phyloP scores from a whole-genome alignment of 2,329 filamentous ascomycete species.

The Sclerotinia subarctica region DNA sequence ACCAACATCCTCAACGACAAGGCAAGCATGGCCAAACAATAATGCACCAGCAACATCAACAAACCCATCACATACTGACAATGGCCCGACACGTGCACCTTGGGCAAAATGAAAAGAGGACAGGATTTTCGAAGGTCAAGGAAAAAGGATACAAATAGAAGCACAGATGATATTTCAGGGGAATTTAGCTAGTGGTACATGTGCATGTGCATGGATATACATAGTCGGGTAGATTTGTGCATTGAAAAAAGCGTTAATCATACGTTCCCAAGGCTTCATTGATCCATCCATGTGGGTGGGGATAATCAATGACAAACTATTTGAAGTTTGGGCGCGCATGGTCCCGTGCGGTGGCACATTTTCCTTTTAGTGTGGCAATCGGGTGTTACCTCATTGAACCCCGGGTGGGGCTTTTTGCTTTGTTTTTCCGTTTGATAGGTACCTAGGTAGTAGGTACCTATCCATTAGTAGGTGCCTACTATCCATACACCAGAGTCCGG shows the following conservation, averaged over 20 bases:
- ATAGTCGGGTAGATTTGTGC: not conserved
- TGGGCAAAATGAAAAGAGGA: slow-evolving; percentile 34
- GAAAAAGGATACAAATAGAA: not conserved
- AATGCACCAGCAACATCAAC: not conserved
- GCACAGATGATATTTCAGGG: not conserved
- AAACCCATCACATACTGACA: slow-evolving; percentile 6
- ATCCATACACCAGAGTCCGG: too few relatives aligned
- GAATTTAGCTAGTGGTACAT: not conserved
- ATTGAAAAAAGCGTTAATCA: not conserved
- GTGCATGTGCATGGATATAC: not conserved
- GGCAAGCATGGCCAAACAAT: slow-evolving; percentile 27
- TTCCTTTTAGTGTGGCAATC: not conserved
- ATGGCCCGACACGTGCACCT: slow-evolving; percentile 41
- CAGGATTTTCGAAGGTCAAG: not conserved
- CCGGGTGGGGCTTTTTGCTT: too few relatives aligned
- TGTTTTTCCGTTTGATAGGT: too few relatives aligned
- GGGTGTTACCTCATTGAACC: not conserved
- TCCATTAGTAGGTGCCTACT: too few relatives aligned
- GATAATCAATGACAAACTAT: not conserved
- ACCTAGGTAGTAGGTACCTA: too few relatives aligned
- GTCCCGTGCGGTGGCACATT: not conserved
- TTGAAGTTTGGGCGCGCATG: not conserved
- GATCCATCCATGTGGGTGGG: not conserved
- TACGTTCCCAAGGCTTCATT: not conserved
- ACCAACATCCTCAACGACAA: slow-evolving; percentile 29